Conservation (phyloP, 305 asterid genomes). For the Nicotiana rustica region DNA sequence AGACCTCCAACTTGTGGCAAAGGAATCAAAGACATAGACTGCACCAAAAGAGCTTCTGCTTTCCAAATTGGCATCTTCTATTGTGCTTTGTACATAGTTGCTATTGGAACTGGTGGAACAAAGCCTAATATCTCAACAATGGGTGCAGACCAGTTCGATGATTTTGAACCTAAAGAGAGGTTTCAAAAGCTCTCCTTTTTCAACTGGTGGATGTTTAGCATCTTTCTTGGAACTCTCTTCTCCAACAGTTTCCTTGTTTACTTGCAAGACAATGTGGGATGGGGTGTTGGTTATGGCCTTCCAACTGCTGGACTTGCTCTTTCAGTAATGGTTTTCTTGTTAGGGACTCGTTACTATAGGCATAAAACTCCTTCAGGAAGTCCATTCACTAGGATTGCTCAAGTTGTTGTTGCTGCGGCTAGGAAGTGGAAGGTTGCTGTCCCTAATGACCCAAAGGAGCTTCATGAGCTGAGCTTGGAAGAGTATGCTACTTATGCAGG, state of each 20-base stretch:
- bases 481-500: constrained; percentile 49
- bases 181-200: constrained; percentile 69
- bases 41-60: constrained; percentile 52
- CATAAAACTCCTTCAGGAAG: constrained; percentile 59
- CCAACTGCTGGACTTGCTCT: constrained; percentile 59
- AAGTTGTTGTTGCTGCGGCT: constrained; percentile 56
- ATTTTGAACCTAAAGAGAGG: constrained; percentile 63
- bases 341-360: constrained; percentile 61
- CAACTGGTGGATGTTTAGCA: constrained; percentile 85
- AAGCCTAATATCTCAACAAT: constrained; percentile 81
- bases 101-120: constrained; percentile 75
- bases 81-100: constrained; percentile 63
- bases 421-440: constrained; percentile 57
- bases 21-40: constrained; percentile 46
- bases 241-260: constrained; percentile 65
- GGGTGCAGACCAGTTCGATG: constrained; percentile 83
- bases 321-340: constrained; percentile 56
- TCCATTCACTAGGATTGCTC: constrained; percentile 64
- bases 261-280: constrained; percentile 63
- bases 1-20: constrained; percentile 65
- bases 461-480: constrained; percentile 60
- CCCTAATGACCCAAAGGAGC: constrained; percentile 62
- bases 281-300: constrained; percentile 63
- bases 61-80: constrained; percentile 60
- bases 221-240: constrained; percentile 70